Evolutionary conservation across 1,284 basidiomycete genomes (phyloP).

Genomic region (Neonothopanus nambi): DNA sequence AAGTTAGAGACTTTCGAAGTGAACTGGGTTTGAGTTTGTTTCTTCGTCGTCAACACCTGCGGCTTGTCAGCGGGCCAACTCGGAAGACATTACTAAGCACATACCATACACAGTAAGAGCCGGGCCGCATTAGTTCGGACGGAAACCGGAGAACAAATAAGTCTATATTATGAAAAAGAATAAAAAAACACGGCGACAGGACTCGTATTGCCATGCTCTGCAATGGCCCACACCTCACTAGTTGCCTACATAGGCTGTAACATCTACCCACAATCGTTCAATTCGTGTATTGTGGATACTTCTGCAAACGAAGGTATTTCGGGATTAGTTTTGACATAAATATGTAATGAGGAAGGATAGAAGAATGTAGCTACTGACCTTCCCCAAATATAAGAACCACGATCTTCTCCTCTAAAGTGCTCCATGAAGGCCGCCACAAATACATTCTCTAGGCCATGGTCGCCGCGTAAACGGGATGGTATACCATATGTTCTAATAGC

Average conservation of each 20-base stretch:
- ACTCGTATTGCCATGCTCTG: too few relatives aligned
- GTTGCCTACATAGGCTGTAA: not conserved
- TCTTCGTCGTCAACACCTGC: too few relatives aligned
- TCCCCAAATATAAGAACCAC: conserved; percentile 29
- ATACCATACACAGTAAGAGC: too few relatives aligned
- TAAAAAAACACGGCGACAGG: too few relatives aligned
- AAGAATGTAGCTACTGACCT: conserved; percentile 12
- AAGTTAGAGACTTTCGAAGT: not conserved
- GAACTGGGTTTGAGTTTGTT: too few relatives aligned
- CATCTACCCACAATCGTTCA: conserved; percentile 13
- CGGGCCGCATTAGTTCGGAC: too few relatives aligned
- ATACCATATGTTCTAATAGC: conserved; percentile 19
- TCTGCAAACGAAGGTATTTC: too few relatives aligned
- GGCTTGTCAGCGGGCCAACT: too few relatives aligned
- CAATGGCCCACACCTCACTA: too few relatives aligned
- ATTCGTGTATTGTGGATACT: conserved; percentile 11
- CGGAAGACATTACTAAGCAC: too few relatives aligned
- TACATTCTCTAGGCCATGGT: conserved; percentile 29
- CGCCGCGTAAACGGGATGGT: conserved; percentile 27
- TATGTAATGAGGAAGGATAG: not conserved
- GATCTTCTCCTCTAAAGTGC: conserved; percentile 11
- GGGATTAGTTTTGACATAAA: not conserved
- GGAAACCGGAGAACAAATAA: too few relatives aligned
- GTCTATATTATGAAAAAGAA: too few relatives aligned
- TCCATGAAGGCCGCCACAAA: conserved; percentile 26